Conservation (phyloP, 2,329 filamentous ascomycete species). For the Colletotrichum sp. region DNA sequence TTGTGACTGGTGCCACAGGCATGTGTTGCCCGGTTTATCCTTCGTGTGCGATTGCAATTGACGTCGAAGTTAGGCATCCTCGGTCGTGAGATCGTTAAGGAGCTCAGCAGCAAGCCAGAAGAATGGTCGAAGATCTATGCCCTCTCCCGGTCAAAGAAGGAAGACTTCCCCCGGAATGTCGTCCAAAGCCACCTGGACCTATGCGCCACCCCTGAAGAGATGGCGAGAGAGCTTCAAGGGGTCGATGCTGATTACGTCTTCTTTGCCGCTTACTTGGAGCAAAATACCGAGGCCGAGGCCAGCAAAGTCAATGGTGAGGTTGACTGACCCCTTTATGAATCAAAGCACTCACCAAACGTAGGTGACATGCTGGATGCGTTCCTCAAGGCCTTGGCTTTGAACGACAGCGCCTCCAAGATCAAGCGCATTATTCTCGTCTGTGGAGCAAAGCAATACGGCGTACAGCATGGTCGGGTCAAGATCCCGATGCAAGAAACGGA, state of each 20-base stretch:
- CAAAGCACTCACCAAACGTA: background rate
- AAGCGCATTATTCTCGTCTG: slow-evolving; percentile 52
- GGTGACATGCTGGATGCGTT: slow-evolving; percentile 52
- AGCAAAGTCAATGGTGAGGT: slow-evolving; percentile 29
- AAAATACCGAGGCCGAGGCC: slow-evolving; percentile 19
- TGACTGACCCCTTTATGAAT: background rate
- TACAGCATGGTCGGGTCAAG: slow-evolving; percentile 53
- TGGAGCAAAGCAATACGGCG: slow-evolving; percentile 57
- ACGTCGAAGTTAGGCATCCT: slow-evolving; percentile 22
- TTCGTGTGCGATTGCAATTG: background rate
- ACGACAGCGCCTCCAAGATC: slow-evolving; percentile 42
- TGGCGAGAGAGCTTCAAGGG: slow-evolving; percentile 26
- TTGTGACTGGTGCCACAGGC: background rate
- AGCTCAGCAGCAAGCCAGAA: slow-evolving; percentile 14
- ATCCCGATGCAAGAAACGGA: slow-evolving; percentile 51
- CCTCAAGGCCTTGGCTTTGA: slow-evolving; percentile 46
- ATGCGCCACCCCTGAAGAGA: slow-evolving; percentile 1
- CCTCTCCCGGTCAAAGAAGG: slow-evolving; percentile 28
- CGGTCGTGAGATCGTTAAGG: slow-evolving; percentile 28
- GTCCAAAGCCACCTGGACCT: slow-evolving; percentile 27
- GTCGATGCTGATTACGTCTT: slow-evolving; percentile 28
- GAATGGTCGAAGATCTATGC: slow-evolving; percentile 28
- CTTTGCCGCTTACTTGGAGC: slow-evolving; percentile 28
- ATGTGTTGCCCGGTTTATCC: background rate
- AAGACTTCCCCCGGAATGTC: slow-evolving; percentile 18